Evolutionary conservation across 75 land plant species (phyloP).

Genomic region (Pinus taeda): DNA sequence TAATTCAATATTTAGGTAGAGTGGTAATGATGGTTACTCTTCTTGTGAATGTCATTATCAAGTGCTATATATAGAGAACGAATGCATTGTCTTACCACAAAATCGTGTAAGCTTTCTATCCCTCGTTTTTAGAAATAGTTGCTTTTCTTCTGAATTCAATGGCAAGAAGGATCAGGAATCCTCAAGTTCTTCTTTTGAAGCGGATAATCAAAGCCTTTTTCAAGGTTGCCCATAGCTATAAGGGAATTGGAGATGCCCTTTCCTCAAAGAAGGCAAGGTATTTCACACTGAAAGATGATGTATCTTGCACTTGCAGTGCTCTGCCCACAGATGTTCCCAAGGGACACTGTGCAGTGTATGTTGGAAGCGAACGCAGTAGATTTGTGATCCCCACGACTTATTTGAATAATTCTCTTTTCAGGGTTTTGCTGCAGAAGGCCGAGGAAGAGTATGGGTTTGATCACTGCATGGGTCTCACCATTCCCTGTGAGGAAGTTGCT

Average conservation of each 20-base stretch:
- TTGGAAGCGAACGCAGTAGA: constrained; percentile 10
- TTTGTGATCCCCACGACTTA: constrained; percentile 23
- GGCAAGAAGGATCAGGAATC: constrained; percentile 5
- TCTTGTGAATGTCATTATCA: no score
- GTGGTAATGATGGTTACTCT: no score
- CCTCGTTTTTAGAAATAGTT: no score
- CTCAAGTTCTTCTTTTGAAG: not conserved
- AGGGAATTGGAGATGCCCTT: not conserved
- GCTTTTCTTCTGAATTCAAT: not conserved
- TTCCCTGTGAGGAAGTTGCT: constrained; percentile 55
- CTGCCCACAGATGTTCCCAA: constrained; percentile 9
- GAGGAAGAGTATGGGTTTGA: constrained; percentile 69
- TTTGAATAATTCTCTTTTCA: constrained; percentile 44
- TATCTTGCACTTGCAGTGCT: not conserved
- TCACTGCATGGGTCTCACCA: constrained; percentile 21
- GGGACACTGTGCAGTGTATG: constrained; percentile 56
- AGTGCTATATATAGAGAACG: no score
- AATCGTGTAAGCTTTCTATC: no score
- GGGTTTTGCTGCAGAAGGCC: constrained; percentile 52
- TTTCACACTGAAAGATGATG: not conserved
- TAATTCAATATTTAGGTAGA: no score
- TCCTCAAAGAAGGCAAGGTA: not conserved
- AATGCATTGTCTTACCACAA: no score
- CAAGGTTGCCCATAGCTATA: not conserved
- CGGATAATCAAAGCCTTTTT: not conserved